phyloP scores from a whole-genome alignment of 2,329 filamentous ascomycete species.

The Colletotrichum ledebouriae region DNA sequence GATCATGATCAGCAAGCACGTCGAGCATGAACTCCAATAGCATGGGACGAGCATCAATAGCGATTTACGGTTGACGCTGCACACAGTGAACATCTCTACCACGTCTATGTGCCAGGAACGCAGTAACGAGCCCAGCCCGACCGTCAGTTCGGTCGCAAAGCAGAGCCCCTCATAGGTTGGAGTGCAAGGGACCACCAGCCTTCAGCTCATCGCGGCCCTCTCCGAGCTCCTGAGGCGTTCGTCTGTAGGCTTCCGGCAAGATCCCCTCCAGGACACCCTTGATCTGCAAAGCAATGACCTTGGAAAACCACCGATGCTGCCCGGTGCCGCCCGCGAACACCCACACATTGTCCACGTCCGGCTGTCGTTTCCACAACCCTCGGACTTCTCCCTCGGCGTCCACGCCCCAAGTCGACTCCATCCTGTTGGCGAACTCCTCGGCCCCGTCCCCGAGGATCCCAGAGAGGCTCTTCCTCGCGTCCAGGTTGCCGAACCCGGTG shows the following conservation, averaged over 20 bases:
- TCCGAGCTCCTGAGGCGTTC: not conserved
- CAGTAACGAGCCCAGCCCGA: no score
- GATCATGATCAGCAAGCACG: no score
- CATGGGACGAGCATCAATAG: not conserved
- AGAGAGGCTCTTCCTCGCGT: slow-evolving; percentile 47
- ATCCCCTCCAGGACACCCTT: slow-evolving; percentile 51
- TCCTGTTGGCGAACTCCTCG: slow-evolving; percentile 46
- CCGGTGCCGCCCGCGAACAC: slow-evolving; percentile 51
- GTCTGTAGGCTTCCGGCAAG: slow-evolving; percentile 46
- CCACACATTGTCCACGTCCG: slow-evolving; percentile 52
- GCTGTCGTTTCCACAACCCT: slow-evolving; percentile 55
- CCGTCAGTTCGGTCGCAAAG: no score
- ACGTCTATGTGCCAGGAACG: no score
- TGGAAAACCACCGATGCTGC: slow-evolving; percentile 53
- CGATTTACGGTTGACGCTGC: not conserved
- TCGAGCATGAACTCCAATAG: no score
- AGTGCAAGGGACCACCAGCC: not conserved
- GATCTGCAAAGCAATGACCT: slow-evolving; percentile 51
- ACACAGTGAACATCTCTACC: not conserved
- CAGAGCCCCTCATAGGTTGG: not conserved
- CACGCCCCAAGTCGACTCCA: slow-evolving; percentile 57
- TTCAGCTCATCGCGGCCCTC: not conserved
- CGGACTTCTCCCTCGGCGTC: slow-evolving; percentile 58
- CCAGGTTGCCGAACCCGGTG: slow-evolving; percentile 51
- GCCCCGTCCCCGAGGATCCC: slow-evolving; percentile 49